Conservation (phyloP, 2,329 filamentous ascomycete species). For the Penicillium hordei region DNA sequence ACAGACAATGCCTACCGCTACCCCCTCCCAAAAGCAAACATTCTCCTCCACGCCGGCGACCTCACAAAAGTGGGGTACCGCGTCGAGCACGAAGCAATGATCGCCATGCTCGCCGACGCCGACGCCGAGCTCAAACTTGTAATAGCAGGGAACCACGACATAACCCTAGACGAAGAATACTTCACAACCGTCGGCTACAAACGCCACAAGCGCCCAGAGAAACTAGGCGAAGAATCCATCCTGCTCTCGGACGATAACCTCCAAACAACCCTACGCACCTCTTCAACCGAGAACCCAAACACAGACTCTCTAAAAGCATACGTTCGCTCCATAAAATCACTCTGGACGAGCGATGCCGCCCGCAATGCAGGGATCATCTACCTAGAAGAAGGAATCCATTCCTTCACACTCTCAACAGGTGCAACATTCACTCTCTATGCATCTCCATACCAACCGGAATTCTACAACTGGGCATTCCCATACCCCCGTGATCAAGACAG, state of each 20-base stretch:
- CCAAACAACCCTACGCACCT: slow-evolving; percentile 17
- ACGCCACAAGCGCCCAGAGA: slow-evolving; percentile 28
- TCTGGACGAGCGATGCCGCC: slow-evolving; percentile 51
- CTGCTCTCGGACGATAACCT: slow-evolving; percentile 19
- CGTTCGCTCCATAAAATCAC: slow-evolving; percentile 36
- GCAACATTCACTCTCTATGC: slow-evolving; percentile 55
- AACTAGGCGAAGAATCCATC: slow-evolving; percentile 23
- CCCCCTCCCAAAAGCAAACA: slow-evolving; percentile 53
- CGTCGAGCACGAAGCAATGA: slow-evolving; percentile 49
- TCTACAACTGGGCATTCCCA: slow-evolving; percentile 57
- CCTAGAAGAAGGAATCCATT: slow-evolving; percentile 55
- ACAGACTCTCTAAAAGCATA: slow-evolving; percentile 15
- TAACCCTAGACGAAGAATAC: slow-evolving; percentile 55
- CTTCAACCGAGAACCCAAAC: background rate
- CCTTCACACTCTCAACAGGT: slow-evolving; percentile 49
- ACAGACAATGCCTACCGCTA: slow-evolving; percentile 34
- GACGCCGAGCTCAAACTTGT: slow-evolving; percentile 60
- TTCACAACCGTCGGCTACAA: slow-evolving; percentile 37
- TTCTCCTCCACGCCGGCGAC: slow-evolving; percentile 61
- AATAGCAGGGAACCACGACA: slow-evolving; percentile 64
- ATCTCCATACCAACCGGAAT: slow-evolving; percentile 55
- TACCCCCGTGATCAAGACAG: slow-evolving; percentile 54
- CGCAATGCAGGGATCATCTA: slow-evolving; percentile 51
- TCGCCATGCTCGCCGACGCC: slow-evolving; percentile 50
- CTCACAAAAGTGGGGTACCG: slow-evolving; percentile 54